Conservation (phyloP, 257 asterid genomes). For the Cordia subcordata region DNA sequence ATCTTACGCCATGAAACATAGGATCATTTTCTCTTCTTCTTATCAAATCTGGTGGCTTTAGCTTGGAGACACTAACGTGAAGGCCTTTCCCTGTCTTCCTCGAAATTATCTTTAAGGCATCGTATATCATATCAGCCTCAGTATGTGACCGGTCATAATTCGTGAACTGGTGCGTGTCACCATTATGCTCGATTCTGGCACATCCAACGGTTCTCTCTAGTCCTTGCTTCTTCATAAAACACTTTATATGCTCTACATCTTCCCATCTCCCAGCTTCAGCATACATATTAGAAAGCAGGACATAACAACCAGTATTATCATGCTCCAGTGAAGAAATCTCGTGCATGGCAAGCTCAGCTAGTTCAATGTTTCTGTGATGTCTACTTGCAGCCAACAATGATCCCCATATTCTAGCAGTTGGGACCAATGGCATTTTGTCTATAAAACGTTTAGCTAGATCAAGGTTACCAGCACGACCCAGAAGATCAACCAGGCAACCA, state of each 20-base stretch:
- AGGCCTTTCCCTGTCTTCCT: conserved; percentile 30
- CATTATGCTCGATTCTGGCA: conserved; percentile 40
- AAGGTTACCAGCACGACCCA: conserved; percentile 51
- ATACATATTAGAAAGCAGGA: conserved; percentile 62
- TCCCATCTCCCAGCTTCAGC: conserved; percentile 60
- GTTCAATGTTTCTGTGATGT: conserved; percentile 39
- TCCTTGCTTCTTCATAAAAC: conserved; percentile 43
- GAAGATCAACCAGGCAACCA: conserved; percentile 55
- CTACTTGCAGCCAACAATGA: conserved; percentile 58
- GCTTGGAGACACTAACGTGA: conserved; percentile 11
- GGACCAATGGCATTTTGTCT: conserved; percentile 49
- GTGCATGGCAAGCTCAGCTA: conserved; percentile 54
- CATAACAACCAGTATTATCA: conserved; percentile 52
- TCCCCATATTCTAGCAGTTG: conserved; percentile 66
- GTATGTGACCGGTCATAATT: conserved; percentile 35
- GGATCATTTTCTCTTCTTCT: conserved; percentile 24
- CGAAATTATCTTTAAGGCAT: conserved; percentile 38
- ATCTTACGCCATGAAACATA: conserved; percentile 47
- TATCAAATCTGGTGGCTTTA: conserved; percentile 26
- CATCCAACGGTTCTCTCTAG: conserved; percentile 32
- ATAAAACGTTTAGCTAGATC: conserved; percentile 39
- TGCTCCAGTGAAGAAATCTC: conserved; percentile 32
- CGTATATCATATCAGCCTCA: conserved; percentile 24
- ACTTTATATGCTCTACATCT: conserved; percentile 34
- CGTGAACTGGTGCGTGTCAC: conserved; percentile 34